phyloP scores from a whole-genome alignment of 257 asterid species.

The Jacaranda copaia region DNA sequence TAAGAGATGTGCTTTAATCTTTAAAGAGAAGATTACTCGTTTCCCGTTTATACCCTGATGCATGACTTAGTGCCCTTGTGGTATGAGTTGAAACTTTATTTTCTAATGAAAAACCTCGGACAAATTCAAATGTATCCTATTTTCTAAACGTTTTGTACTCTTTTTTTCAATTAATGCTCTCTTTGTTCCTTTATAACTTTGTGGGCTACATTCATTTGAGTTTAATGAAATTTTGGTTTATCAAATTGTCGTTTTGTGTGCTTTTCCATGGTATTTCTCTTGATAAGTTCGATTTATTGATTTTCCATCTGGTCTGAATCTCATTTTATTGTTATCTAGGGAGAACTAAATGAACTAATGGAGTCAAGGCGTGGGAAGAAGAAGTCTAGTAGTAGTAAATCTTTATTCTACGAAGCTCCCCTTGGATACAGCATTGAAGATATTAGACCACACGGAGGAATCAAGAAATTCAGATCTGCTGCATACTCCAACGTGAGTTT shows the following conservation, averaged over 20 bases:
- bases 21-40: no score
- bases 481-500: constrained; percentile 71
- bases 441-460: constrained; percentile 71
- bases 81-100: no score
- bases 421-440: constrained; percentile 68
- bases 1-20: no score
- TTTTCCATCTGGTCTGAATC: background rate
- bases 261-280: background rate
- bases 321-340: constrained; percentile 28
- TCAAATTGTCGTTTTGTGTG: background rate
- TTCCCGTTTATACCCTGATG: no score
- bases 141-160: no score
- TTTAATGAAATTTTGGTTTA: background rate
- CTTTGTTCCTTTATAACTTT: background rate
- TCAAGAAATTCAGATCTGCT: constrained; percentile 73
- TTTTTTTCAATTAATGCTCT: background rate
- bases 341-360: constrained; percentile 49
- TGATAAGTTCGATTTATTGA: background rate
- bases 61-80: no score
- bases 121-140: no score
- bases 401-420: constrained; percentile 65
- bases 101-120: no score
- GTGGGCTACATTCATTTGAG: background rate
- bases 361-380: constrained; percentile 55
- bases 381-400: constrained; percentile 58